Conservation (phyloP, 441 rosid species). For the Gossypium gossypioides region DNA sequence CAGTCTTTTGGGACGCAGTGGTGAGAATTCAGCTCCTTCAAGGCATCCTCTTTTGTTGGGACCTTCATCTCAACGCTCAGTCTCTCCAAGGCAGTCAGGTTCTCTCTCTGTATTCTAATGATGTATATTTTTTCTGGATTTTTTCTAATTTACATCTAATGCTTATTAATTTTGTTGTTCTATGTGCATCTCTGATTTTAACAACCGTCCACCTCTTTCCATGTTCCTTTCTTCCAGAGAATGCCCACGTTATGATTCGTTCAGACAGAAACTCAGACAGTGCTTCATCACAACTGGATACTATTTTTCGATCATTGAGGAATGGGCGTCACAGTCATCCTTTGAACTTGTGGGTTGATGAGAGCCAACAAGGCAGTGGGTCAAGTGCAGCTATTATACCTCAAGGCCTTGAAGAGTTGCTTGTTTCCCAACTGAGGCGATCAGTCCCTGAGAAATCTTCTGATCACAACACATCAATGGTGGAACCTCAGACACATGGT, state of each 20-base stretch:
- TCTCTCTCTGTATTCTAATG: background rate
- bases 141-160: background rate
- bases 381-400: slow-evolving; percentile 66
- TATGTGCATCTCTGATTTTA: slow-evolving; percentile 12
- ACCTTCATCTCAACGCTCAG: slow-evolving; percentile 38
- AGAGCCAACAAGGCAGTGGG: slow-evolving; percentile 70
- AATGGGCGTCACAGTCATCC: slow-evolving; percentile 86
- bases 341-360: slow-evolving; percentile 88
- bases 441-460: slow-evolving; percentile 55
- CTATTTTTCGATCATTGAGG: slow-evolving; percentile 83
- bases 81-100: slow-evolving; percentile 63
- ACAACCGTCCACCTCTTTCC: background rate
- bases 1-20: slow-evolving; percentile 77
- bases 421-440: slow-evolving; percentile 79
- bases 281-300: slow-evolving; percentile 55
- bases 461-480: slow-evolving; percentile 37
- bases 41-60: slow-evolving; percentile 88
- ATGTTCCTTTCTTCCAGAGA: slow-evolving; percentile 29
- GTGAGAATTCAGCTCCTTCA: slow-evolving; percentile 54
- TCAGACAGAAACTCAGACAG: slow-evolving; percentile 51
- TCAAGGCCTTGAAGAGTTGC: slow-evolving; percentile 88
- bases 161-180: slow-evolving; percentile 1
- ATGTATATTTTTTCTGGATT: background rate
- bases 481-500: slow-evolving; percentile 44
- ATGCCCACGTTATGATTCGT: slow-evolving; percentile 34